phyloP scores from a whole-genome alignment of 148 eudicot species.

The Simmondsia chinensis region DNA sequence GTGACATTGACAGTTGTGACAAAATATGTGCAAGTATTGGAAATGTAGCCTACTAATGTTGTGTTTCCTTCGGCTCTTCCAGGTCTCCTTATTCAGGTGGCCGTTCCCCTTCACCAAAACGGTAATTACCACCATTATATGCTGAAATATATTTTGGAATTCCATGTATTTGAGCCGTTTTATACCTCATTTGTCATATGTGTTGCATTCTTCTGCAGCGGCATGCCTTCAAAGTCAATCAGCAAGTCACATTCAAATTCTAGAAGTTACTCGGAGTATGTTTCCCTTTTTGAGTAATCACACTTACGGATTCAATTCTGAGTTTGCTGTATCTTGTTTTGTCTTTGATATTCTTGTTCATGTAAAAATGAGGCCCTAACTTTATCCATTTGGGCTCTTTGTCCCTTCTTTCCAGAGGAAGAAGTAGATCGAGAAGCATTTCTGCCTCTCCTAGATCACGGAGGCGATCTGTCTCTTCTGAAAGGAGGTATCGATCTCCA shows the following conservation, averaged over 20 bases:
- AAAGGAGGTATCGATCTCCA: constrained; percentile 29
- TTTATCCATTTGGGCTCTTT: neutral
- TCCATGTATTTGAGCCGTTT: neutral
- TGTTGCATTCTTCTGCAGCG: constrained; percentile 24
- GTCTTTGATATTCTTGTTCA: neutral
- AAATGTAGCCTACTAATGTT: neutral
- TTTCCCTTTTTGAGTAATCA: constrained; percentile 1
- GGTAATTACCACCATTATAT: constrained; percentile 27
- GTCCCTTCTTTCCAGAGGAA: constrained; percentile 26
- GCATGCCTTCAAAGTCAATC: constrained; percentile 37
- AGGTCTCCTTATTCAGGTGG: constrained; percentile 51
- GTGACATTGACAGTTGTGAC: too few relatives aligned
- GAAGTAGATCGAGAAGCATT: constrained; percentile 48
- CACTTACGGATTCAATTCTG: neutral
- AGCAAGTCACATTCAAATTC: constrained; percentile 65
- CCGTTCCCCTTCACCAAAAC: constrained; percentile 39
- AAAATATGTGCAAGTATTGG: too few relatives aligned
- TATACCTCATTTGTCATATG: neutral
- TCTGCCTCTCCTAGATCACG: constrained; percentile 52
- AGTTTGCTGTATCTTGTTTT: neutral
- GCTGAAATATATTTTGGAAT: neutral
- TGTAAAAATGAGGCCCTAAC: neutral
- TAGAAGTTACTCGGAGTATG: constrained; percentile 66
- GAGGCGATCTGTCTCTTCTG: constrained; percentile 51
- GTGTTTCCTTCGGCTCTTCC: constrained; percentile 33